Conservation (phyloP, 257 asterid genomes). For the Salvia rosmarinus region DNA sequence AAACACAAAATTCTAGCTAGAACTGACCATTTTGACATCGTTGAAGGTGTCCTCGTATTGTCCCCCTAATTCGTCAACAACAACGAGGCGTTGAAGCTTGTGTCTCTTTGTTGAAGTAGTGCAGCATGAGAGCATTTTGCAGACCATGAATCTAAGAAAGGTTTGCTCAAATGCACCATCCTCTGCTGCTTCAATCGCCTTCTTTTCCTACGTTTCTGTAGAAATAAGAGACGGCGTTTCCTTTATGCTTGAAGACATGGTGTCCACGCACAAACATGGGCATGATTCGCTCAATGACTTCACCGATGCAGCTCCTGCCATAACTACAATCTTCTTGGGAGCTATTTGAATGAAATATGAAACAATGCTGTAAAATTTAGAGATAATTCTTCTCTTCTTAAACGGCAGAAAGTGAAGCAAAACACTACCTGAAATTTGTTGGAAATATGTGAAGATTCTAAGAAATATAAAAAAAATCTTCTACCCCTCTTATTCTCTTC, state of each 20-base stretch:
- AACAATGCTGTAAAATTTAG: background rate
- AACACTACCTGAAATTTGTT: slow-evolving; percentile 11
- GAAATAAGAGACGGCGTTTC: slow-evolving; percentile 28
- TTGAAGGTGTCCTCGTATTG: slow-evolving; percentile 64
- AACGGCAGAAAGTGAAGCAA: background rate
- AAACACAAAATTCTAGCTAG: too few species aligned
- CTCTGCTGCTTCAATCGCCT: slow-evolving; percentile 39
- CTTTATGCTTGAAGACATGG: slow-evolving; percentile 40
- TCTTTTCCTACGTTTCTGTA: slow-evolving; percentile 31
- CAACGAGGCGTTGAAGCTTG: slow-evolving; percentile 34
- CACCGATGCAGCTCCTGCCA: slow-evolving; percentile 36
- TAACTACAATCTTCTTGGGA: slow-evolving; percentile 26
- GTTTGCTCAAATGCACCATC: slow-evolving; percentile 37
- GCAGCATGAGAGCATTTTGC: slow-evolving; percentile 23
- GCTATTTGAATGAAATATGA: background rate
- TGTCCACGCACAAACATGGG: slow-evolving; percentile 49
- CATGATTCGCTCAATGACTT: slow-evolving; percentile 41
- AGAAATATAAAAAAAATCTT: background rate
- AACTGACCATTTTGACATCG: slow-evolving; percentile 62
- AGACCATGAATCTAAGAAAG: slow-evolving; percentile 46
- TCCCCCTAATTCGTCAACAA: slow-evolving; percentile 62
- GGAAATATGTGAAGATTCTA: background rate
- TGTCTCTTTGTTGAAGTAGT: slow-evolving; percentile 40
- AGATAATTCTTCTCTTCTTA: background rate
- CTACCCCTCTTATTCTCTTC: background rate